Base-by-base conservation (phyloP, 257 asterid species). In the Ballota nigra region DNA sequence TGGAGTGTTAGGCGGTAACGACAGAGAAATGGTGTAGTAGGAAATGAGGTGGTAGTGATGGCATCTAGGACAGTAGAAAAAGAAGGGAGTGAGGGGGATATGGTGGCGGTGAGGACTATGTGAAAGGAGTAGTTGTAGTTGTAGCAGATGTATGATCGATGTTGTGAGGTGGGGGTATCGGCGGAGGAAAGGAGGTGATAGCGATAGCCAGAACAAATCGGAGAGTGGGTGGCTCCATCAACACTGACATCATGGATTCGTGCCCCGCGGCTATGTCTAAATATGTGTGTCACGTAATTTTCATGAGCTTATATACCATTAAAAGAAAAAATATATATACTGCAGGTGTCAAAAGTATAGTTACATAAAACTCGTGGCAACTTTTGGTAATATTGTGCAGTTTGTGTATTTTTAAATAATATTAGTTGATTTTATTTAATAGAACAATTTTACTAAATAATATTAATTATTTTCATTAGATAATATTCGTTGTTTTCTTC, bases 1-100 rank as follows among this genome's bases (percentile, higher is more conserved):
- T 28, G 2, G 53, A 12, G 74, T 29, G 40, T 74, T 10, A 12
- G 84, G 68, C 12, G 79, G 78, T 4, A 74, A 29, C 22, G 78
- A 61, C 8, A 77, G 57, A 15, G 79, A 68, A 18, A 78, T 55
- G 45, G 83, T 75, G 76, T 84, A 82, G 76, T 81, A 69, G 68
- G 89, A 80, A 69, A 84, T 70, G 75, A 80, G 85, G 77, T 82
- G 85, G 71, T 82, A 85, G 59, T 82, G 81, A 68, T 77, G 79
- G 80, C 85, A 84, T 7, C 74, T 72, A 53, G 89, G 89, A 77
- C 89, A 84, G 74, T 83, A 83, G 65, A 84, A 84, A 56, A 85
- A 78, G 24, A 80, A 74, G 4, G 82, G 20, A 68, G 31, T 16
- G 74, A 8, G 31, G 79, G 12, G 67, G 81, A 38, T 5, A 73